These are phyloP conservation scores for Xerocomus nothofagi DNA, from an alignment of 1,284 basidiomycete genomes.

Conservation along the genomic window DNA sequence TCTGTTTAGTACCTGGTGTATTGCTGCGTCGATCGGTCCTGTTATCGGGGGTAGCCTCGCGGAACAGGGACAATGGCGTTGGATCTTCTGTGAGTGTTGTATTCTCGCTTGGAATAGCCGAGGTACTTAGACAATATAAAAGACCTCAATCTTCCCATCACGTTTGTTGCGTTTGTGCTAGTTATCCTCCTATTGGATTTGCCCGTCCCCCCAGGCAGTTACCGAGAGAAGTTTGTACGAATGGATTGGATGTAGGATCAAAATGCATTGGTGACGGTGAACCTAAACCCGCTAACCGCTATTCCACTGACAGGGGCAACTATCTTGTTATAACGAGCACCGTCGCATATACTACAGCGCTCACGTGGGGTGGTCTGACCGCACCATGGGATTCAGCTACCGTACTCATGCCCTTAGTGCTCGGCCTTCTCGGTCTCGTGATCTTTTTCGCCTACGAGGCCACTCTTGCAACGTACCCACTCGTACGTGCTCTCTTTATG, in stretches of 20 bases:
- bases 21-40: slow-evolving; percentile 32
- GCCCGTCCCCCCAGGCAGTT: background rate
- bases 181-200: background rate
- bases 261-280: background rate
- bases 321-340: slow-evolving; percentile 18
- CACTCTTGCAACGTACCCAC: slow-evolving; percentile 12
- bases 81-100: slow-evolving; percentile 38
- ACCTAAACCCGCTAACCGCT: background rate
- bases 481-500: slow-evolving; percentile 5
- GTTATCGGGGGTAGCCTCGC: slow-evolving; percentile 41
- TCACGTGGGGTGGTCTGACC: slow-evolving; percentile 18
- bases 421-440: slow-evolving; percentile 16
- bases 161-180: slow-evolving; percentile 5
- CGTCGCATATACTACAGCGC: slow-evolving; percentile 2
- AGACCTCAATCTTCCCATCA: slow-evolving; percentile 24
- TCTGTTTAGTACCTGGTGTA: slow-evolving; percentile 8
- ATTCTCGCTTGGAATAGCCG: background rate
- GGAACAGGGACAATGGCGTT: slow-evolving; percentile 39
- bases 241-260: background rate
- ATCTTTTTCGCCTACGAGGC: slow-evolving; percentile 16
- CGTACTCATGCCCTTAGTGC: slow-evolving; percentile 13
- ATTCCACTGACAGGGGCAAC: slow-evolving; percentile 1
- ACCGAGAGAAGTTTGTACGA: background rate
- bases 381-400: slow-evolving; percentile 15
- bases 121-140: background rate